Base-by-base conservation (phyloP, 148 eudicot species). In the Amaranthus cruentus region DNA sequence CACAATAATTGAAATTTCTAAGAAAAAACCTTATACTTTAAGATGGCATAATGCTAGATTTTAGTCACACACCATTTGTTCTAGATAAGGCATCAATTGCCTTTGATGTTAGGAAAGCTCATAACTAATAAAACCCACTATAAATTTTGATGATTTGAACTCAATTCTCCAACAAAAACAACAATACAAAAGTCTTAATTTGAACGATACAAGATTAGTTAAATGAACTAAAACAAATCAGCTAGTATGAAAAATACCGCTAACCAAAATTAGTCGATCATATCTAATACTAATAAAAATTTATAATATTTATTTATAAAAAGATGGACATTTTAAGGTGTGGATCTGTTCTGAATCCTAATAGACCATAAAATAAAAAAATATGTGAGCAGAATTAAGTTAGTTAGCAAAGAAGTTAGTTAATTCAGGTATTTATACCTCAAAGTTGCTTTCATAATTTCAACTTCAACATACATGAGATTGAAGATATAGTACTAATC, bases 351-450 rank as follows among this genome's bases (percentile, higher is more conserved):
- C 38, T 28, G 38, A 28, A 28, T 28, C 38, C 38, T 28, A 28
- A 28, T 28, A 28, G 2, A 28, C 38, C 1, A 28, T 28, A 28
- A 28, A 28, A 28, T 28, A 28, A 28, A 28, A 28, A 28, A 28
- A 28, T 28, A 28, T 28, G 38, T 28, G 38, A 0, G 38, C 54
- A 51, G 0, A 18, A 18, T 18, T 18, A 51, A 47, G 53, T 49
- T 28, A 71, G 66, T 67, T 53, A 28, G 38, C 38, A 28, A 44
- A 13, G 55, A 57, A 65, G 72, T 66, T 75, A 68, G 72, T 75
- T 75, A 56, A 47, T 66, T 75, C 57, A 10, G 70, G 38, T 28
- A 28, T 28, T 50, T 68, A 58, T n/a, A 42, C 7, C 44, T 15
- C 11, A 8, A 15, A 15, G 52, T 53, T 47, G 46, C 70, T 55